A percentile compares a stretch with the other conserved stretches of the same genome.
Conservation (phyloP, 805 yeast genomes). For the Nakazawaea peltata region DNA sequence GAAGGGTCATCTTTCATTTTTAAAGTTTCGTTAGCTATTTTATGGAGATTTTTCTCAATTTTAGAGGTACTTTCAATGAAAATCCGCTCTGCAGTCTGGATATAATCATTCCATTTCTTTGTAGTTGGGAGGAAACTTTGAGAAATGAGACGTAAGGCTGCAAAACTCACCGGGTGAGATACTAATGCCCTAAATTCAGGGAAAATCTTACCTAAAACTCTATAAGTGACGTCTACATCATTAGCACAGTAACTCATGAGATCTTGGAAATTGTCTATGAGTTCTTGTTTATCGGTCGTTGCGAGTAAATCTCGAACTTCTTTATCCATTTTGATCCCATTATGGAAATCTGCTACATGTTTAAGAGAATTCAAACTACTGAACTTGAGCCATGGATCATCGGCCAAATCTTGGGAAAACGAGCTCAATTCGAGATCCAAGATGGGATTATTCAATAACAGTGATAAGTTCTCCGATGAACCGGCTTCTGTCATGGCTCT, state of each 20-base stretch:
- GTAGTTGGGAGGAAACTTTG: constrained; percentile 75
- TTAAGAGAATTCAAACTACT: constrained; percentile 76
- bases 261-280: constrained; percentile 47
- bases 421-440: constrained; percentile 23
- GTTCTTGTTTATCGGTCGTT: constrained; percentile 40
- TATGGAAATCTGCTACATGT: constrained; percentile 74
- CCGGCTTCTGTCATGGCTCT: constrained; percentile 13
- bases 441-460: constrained; percentile 19
- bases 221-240: constrained; percentile 73
- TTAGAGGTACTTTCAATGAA: constrained; percentile 50
- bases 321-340: constrained; percentile 62
- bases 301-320: constrained; percentile 57
- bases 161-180: constrained; percentile 94
- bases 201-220: constrained; percentile 57
- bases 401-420: constrained; percentile 24
- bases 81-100: constrained; percentile 57
- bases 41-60: constrained; percentile 50
- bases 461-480: constrained; percentile 17
- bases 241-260: constrained; percentile 76
- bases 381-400: constrained; percentile 79
- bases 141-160: constrained; percentile 71
- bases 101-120: constrained; percentile 61
- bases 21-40: constrained; percentile 54
- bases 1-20: constrained; percentile 33
- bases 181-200: constrained; percentile 61